These are phyloP conservation scores for Candida broadrunensis DNA, from an alignment of 805 yeast genomes.

Conservation along the genomic window DNA sequence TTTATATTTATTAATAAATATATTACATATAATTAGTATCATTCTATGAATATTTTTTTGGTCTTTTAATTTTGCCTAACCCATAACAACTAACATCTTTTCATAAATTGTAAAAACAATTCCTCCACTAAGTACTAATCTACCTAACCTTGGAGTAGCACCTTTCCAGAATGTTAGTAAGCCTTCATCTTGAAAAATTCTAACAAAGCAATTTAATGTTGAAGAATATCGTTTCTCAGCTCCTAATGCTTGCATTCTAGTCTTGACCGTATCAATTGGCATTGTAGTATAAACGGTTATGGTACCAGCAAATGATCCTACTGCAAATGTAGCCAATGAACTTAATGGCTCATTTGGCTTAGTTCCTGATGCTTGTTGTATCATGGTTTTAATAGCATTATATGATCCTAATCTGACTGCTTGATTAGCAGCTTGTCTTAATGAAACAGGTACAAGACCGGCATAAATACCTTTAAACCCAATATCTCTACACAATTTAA, in stretches of 20 bases:
- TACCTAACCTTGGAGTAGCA: slow-evolving; percentile 93
- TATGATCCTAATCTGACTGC: slow-evolving; percentile 94
- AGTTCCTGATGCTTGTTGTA: slow-evolving; percentile 66
- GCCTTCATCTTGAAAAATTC: slow-evolving; percentile 84
- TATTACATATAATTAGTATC: neutral
- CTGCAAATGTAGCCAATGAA: slow-evolving; percentile 74
- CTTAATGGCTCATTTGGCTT: slow-evolving; percentile 73
- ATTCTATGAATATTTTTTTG: neutral
- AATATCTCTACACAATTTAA: slow-evolving; percentile 65
- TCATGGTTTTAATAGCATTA: slow-evolving; percentile 75
- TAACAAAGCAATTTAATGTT: slow-evolving; percentile 78
- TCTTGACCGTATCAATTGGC: slow-evolving; percentile 95
- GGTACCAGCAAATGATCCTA: slow-evolving; percentile 88
- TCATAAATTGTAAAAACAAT: slow-evolving; percentile 96
- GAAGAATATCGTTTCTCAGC: slow-evolving; percentile 68
- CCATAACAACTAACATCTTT: slow-evolving; percentile 68
- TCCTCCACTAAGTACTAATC: slow-evolving; percentile 92
- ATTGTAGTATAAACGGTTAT: slow-evolving; percentile 89
- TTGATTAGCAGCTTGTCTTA: slow-evolving; percentile 94
- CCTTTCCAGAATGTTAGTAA: slow-evolving; percentile 94
- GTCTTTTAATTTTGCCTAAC: slow-evolving; percentile 13
- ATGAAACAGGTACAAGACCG: slow-evolving; percentile 87
- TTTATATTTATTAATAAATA: neutral
- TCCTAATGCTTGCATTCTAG: slow-evolving; percentile 93
- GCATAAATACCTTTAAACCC: slow-evolving; percentile 84